These are phyloP conservation scores for Arthroderma sp. DNA, from an alignment of 2,329 filamentous ascomycete genomes.

Conservation along the genomic window DNA sequence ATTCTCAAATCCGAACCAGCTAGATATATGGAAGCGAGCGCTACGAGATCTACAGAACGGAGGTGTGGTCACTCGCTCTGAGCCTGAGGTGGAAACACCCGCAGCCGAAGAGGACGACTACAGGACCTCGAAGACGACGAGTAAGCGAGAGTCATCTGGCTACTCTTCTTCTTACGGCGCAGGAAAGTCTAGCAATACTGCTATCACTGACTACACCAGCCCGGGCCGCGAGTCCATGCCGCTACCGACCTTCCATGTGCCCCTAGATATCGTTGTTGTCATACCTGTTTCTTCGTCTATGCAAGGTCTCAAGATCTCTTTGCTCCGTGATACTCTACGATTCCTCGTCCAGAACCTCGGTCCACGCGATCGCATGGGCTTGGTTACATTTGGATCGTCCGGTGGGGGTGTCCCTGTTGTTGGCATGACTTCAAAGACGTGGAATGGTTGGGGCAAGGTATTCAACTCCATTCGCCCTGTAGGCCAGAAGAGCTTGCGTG, in stretches of 20 bases:
- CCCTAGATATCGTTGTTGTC: slow-evolving; percentile 89
- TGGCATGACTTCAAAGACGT: slow-evolving; percentile 94
- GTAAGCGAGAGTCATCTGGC: slow-evolving; percentile 66
- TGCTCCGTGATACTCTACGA: slow-evolving; percentile 79
- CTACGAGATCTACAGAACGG: slow-evolving; percentile 69
- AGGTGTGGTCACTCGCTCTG: slow-evolving; percentile 50
- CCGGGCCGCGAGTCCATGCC: slow-evolving; percentile 41
- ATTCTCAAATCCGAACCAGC: slow-evolving; percentile 69
- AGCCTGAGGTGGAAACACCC: slow-evolving; percentile 68
- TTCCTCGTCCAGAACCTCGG: slow-evolving; percentile 86
- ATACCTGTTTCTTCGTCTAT: slow-evolving; percentile 96
- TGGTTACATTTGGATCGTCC: slow-evolving; percentile 93
- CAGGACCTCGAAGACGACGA: slow-evolving; percentile 39
- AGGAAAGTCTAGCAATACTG: slow-evolving; percentile 70
- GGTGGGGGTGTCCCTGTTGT: slow-evolving; percentile 87
- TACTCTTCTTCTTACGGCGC: slow-evolving; percentile 66
- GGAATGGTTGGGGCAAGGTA: slow-evolving; percentile 81
- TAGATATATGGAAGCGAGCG: slow-evolving; percentile 83
- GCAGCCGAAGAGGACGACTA: slow-evolving; percentile 85
- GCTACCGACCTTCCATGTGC: slow-evolving; percentile 60
- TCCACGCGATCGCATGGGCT: slow-evolving; percentile 87
- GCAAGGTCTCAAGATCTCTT: slow-evolving; percentile 97
- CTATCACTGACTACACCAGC: slow-evolving; percentile 82
- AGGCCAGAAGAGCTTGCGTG: slow-evolving; percentile 89
- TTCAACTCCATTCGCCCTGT: slow-evolving; percentile 81